Conservation (phyloP, 495 filamentous ascomycete species). For the Halenospora varia region DNA sequence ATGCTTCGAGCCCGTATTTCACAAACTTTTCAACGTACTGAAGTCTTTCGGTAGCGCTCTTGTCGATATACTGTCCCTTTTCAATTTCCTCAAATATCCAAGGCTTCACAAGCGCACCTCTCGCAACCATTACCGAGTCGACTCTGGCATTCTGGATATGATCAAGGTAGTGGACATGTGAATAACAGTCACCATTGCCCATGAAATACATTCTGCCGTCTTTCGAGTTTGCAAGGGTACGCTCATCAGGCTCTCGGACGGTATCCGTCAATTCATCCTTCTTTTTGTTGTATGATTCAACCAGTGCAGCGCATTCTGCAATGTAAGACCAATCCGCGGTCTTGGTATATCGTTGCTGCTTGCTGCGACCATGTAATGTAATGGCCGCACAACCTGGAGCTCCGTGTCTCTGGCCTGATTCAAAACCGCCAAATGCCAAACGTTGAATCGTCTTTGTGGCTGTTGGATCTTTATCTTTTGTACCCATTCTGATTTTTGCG, state of each 20-base stretch:
- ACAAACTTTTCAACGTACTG: conserved; percentile 83
- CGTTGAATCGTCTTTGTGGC: conserved; percentile 77
- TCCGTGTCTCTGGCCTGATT: conserved; percentile 56
- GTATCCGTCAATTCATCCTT: conserved; percentile 67
- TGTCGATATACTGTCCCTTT: conserved; percentile 89
- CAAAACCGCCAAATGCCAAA: conserved; percentile 72
- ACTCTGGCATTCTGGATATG: conserved; percentile 74
- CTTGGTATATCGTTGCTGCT: conserved; percentile 90
- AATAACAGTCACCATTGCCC: conserved; percentile 95
- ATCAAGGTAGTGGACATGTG: conserved; percentile 79
- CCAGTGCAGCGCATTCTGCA: conserved; percentile 77
- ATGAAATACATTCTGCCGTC: conserved; percentile 73
- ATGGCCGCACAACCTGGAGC: conserved; percentile 84
- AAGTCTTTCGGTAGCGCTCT: conserved; percentile 81
- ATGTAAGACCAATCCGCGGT: conserved; percentile 93
- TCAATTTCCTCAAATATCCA: conserved; percentile 98
- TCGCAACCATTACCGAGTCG: conserved; percentile 85
- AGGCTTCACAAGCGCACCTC: conserved; percentile 91
- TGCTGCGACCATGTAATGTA: conserved; percentile 87
- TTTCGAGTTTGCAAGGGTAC: conserved; percentile 49
- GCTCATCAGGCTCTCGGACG: conserved; percentile 64
- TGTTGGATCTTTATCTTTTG: conserved; percentile 71
- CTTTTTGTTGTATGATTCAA: conserved; percentile 69
- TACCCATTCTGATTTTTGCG: conserved; percentile 91
- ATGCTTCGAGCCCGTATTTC: conserved; percentile 84